Evolutionary conservation across 2,329 filamentous ascomycete species (phyloP).

Genomic region (Diaporthe humulicola): DNA sequence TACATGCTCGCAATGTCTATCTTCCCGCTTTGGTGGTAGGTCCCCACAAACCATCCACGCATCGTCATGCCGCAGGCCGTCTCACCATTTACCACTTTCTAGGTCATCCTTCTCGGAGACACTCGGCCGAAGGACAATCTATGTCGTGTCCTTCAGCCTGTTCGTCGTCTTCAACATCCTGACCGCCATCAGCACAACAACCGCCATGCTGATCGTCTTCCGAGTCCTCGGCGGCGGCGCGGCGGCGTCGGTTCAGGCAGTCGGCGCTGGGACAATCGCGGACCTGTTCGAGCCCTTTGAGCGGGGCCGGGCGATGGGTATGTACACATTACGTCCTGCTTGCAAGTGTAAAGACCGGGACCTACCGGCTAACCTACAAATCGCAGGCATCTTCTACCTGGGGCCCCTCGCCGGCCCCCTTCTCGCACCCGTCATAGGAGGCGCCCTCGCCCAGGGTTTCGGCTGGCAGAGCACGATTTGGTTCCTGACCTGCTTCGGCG

Average conservation of each 20-base stretch:
- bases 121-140: conserved; percentile 81
- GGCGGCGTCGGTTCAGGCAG: conserved; percentile 84
- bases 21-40: conserved; percentile 84
- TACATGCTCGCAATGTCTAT: conserved; percentile 89
- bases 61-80: not conserved
- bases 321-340: not conserved
- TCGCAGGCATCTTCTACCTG: conserved; percentile 74
- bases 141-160: conserved; percentile 79
- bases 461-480: conserved; percentile 85
- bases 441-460: conserved; percentile 75
- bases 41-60: not conserved
- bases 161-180: conserved; percentile 80
- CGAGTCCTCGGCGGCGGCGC: conserved; percentile 81
- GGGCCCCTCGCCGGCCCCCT: conserved; percentile 83
- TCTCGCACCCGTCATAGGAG: conserved; percentile 82
- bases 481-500: conserved; percentile 81
- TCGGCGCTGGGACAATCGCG: conserved; percentile 86
- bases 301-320: conserved; percentile 83
- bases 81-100: not conserved
- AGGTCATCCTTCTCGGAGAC: conserved; percentile 81
- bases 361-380: not conserved
- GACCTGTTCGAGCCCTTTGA: conserved; percentile 83
- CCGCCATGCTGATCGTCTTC: conserved; percentile 83
- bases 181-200: conserved; percentile 76
- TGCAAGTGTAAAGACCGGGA: not conserved